These are phyloP conservation scores for Prunus persica DNA, from an alignment of 306 rosid genomes.

Conservation along the genomic window DNA sequence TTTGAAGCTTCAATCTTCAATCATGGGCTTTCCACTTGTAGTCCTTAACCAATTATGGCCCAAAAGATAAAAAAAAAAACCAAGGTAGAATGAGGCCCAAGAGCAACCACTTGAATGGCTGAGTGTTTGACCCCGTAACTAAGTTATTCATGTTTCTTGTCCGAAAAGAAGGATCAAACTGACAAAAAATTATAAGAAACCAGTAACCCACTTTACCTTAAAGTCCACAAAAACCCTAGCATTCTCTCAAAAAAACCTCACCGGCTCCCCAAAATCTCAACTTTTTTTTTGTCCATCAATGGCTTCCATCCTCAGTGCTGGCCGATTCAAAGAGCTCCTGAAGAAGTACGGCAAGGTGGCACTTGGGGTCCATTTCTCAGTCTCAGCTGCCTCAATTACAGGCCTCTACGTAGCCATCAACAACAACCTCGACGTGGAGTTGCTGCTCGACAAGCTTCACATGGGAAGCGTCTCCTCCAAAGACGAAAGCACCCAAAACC, in stretches of 20 bases:
- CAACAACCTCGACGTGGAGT: conserved; percentile 87
- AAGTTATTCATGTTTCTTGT: background rate
- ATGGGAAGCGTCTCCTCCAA: conserved; percentile 39
- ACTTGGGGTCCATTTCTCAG: conserved; percentile 66
- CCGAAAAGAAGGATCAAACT: background rate
- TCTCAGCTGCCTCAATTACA: conserved; percentile 69
- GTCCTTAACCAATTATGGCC: background rate
- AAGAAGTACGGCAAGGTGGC: conserved; percentile 95
- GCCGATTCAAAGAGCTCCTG: conserved; percentile 71
- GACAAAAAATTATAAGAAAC: background rate
- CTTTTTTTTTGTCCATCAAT: conserved; percentile 24
- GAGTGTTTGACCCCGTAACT: background rate
- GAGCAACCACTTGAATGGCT: background rate
- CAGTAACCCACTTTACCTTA: background rate
- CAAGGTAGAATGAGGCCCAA: background rate
- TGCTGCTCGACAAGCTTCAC: conserved; percentile 65
- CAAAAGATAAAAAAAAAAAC: background rate
- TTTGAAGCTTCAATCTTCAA: background rate
- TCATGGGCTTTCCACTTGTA: background rate
- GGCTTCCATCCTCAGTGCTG: conserved; percentile 44
- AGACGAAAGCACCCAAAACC: conserved; percentile 15
- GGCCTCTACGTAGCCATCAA: conserved; percentile 82
- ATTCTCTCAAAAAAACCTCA: background rate
- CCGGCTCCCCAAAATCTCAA: conserved; percentile 4
- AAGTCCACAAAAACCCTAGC: conserved; percentile 11